Evolutionary conservation across 371 early-diverging fungal genomes (phyloP).

Genomic region (Lichtheimia corymbifera): DNA sequence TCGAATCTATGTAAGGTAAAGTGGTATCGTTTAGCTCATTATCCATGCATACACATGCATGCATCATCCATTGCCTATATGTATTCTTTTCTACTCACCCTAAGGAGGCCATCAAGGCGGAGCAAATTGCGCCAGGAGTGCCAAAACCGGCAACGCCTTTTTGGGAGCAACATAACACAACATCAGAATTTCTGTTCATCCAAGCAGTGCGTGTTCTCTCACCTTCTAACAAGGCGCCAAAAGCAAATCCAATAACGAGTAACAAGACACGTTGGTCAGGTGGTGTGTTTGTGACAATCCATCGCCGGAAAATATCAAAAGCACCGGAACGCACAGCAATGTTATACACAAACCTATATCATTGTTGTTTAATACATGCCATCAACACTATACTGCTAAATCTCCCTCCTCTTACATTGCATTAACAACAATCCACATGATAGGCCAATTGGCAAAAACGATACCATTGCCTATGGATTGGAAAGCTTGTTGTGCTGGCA

Average conservation of each 20-base stretch:
- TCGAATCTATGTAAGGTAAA: constrained; percentile 29
- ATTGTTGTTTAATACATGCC: background rate
- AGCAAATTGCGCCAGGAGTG: constrained; percentile 55
- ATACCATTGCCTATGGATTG: constrained; percentile 45
- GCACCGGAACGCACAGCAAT: constrained; percentile 44
- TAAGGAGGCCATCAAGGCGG: constrained; percentile 48
- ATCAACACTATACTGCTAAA: background rate
- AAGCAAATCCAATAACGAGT: constrained; percentile 44
- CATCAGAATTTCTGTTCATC: too few relatives aligned
- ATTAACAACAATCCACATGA: constrained; percentile 61
- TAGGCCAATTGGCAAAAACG: constrained; percentile 54
- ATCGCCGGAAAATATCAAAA: constrained; percentile 51
- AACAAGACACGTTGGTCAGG: constrained; percentile 45
- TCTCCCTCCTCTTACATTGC: constrained; percentile 31
- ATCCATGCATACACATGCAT: too few relatives aligned
- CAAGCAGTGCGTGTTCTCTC: background rate
- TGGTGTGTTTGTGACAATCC: constrained; percentile 53
- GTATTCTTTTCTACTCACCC: too few relatives aligned
- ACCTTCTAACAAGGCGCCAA: constrained; percentile 54
- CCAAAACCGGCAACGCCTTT: constrained; percentile 53
- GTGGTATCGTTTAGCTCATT: too few relatives aligned
- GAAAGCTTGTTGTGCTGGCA: constrained; percentile 53
- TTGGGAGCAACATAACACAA: too few relatives aligned
- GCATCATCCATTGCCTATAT: too few relatives aligned
- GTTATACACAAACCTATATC: constrained; percentile 47